Conservation (phyloP, 805 yeast genomes). For the Yarrowia deformans region DNA sequence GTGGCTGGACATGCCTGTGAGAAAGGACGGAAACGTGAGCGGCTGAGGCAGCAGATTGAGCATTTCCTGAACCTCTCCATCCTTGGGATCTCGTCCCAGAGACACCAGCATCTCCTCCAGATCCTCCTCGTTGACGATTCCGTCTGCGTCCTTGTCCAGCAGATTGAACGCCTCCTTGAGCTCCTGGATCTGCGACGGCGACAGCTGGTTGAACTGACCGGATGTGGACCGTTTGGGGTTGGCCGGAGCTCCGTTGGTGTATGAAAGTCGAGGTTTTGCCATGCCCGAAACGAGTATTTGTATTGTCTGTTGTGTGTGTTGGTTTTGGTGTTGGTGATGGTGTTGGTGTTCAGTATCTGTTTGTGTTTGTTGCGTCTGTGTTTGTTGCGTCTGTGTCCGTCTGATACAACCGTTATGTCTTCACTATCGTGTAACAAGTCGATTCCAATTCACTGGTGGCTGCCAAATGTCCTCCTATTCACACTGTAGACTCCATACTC, state of each 20-base stretch:
- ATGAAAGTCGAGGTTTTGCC: slow-evolving; percentile 38
- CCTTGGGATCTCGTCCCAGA: slow-evolving; percentile 51
- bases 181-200: slow-evolving; percentile 68
- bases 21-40: slow-evolving; percentile 69
- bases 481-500: neutral
- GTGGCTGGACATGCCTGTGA: slow-evolving; percentile 66
- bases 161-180: slow-evolving; percentile 77
- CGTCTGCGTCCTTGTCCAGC: slow-evolving; percentile 84
- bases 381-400: neutral
- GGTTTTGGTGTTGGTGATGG: neutral
- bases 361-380: neutral
- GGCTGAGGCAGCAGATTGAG: slow-evolving; percentile 52
- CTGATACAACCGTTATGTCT: neutral
- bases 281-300: neutral
- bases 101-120: slow-evolving; percentile 59
- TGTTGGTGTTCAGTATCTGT: neutral
- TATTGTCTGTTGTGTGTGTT: neutral
- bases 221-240: slow-evolving; percentile 44
- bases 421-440: too few species aligned
- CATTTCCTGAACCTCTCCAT: slow-evolving; percentile 60
- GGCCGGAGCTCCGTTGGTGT: slow-evolving; percentile 20
- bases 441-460: too few species aligned
- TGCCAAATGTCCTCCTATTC: slow-evolving; percentile 3
- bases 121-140: slow-evolving; percentile 50
- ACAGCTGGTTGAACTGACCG: slow-evolving; percentile 55